Percentiles rank a stretch among this genome's conserved stretches.
Conservation (phyloP, 208 protist genomes). For the Lotmaria passim region DNA sequence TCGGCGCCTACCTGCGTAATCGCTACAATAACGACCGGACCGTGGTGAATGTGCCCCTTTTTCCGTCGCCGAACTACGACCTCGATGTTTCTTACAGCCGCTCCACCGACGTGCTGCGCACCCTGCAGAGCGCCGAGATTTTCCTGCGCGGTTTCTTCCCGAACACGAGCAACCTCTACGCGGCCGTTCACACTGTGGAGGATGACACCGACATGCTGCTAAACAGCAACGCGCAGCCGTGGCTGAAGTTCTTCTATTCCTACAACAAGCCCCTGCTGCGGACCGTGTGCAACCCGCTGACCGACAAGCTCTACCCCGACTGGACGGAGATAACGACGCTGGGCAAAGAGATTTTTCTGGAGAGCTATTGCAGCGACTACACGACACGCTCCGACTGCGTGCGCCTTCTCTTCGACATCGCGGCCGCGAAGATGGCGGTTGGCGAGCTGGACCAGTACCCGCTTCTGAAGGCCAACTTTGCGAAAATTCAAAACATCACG, state of each 20-base stretch:
- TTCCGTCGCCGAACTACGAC: slow-evolving; percentile 51
- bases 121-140: slow-evolving; percentile 59
- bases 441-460: slow-evolving; percentile 29
- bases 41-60: slow-evolving; percentile 35
- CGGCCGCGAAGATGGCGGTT: slow-evolving; percentile 38
- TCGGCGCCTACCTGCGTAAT: slow-evolving; percentile 44
- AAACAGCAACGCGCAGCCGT: slow-evolving; percentile 36
- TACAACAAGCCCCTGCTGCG: slow-evolving; percentile 35
- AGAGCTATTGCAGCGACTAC: slow-evolving; percentile 52
- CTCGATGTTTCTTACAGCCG: slow-evolving; percentile 57
- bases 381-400: slow-evolving; percentile 51
- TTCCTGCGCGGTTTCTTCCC: slow-evolving; percentile 60
- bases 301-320: slow-evolving; percentile 44
- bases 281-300: slow-evolving; percentile 38
- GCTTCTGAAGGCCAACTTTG: slow-evolving; percentile 41
- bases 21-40: slow-evolving; percentile 43
- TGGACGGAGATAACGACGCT: slow-evolving; percentile 44
- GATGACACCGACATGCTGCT: slow-evolving; percentile 42
- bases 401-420: slow-evolving; percentile 53
- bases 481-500: slow-evolving; percentile 40
- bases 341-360: slow-evolving; percentile 47
- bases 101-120: slow-evolving; percentile 61
- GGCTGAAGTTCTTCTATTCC: slow-evolving; percentile 30
- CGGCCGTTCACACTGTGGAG: slow-evolving; percentile 55
- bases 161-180: slow-evolving; percentile 36